Percentiles rank a stretch among this genome's conserved stretches.
phyloP scores from a whole-genome alignment of 176 grass and related monocot species.

The Triticum urartu region DNA sequence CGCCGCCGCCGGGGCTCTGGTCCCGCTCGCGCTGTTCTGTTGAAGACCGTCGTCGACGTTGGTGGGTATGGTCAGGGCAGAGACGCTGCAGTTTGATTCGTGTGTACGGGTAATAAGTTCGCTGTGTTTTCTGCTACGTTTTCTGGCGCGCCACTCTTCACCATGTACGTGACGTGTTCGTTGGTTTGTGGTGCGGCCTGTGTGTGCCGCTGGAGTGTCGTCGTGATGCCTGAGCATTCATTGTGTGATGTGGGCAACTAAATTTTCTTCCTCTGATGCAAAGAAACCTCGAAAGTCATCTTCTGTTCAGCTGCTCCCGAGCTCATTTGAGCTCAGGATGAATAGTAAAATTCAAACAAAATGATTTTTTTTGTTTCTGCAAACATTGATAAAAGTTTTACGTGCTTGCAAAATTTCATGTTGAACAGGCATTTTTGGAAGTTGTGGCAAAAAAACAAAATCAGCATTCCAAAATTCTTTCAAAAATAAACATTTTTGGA shows the following conservation, averaged over 20 bases:
- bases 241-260: background rate
- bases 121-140: background rate
- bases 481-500: no score
- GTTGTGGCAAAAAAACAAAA: no score
- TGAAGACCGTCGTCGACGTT: background rate
- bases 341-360: no score
- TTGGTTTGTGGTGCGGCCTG: background rate
- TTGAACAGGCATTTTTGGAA: no score
- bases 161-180: background rate
- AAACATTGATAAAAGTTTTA: no score
- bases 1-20: background rate
- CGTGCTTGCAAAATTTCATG: no score
- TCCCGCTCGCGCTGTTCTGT: constrained; percentile 35
- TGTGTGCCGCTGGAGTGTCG: background rate
- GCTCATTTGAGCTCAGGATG: no score
- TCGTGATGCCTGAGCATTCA: background rate
- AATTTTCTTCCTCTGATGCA: background rate
- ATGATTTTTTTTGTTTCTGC: no score
- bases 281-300: background rate
- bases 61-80: constrained; percentile 1
- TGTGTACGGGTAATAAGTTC: background rate
- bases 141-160: no score
- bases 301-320: no score
- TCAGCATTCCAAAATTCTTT: no score
- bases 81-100: constrained; percentile 28